Evolutionary conservation across 2,329 filamentous ascomycete genomes (phyloP), one percentile per base, ranked within the genome.

Genomic region (Rutstroemia sp.): DNA sequence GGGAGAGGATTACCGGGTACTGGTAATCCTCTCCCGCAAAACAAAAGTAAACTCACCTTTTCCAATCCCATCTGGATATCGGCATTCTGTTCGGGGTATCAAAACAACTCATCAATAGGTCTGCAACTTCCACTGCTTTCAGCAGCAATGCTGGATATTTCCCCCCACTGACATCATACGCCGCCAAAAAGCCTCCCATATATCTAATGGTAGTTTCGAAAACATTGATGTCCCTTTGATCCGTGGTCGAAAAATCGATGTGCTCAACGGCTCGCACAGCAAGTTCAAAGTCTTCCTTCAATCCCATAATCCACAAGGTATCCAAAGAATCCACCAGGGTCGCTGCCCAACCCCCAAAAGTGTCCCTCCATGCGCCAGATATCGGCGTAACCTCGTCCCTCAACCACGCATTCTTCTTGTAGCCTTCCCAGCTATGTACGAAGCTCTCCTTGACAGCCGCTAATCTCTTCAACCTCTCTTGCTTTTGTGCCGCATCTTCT

Each of bases 71-170:
- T 23, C 67, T 63, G 0, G 61, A 56, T 48, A 90, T 75, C 1
- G 92, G 92, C 89, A 97, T 95, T 64, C 90, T 83, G 71, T 97
- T 97, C 0, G 92, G 92, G 0, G 92, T 97, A 72, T 90, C 87
- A 66, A 90, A 90, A 7, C 83, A 80, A 56, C 81, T 79, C 72
- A 88, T 87, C 37, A 90, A 69, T 59, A 90, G 78, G 60, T 90
- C 86, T 14, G 81, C 87, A 21, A 90, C 76, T 68, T 90, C 85
- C 19, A 84, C 75, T 6, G 87, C 86, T 67, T 90, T 90, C 47
- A 81, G 77, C 30, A 90, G 72, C 23, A 90, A 76, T 9, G 86
- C 74, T 9, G 79, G 73, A 65, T 96, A 87, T 60, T 78, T 75
- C 6, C 80, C 83, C 12, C 81, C 87, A 53, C 88, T 92, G 54